A percentile compares a stretch with the other conserved stretches of the same genome.
phyloP scores from a whole-genome alignment of 2,329 filamentous ascomycete species.

The Paraconiothyrium sp. region DNA sequence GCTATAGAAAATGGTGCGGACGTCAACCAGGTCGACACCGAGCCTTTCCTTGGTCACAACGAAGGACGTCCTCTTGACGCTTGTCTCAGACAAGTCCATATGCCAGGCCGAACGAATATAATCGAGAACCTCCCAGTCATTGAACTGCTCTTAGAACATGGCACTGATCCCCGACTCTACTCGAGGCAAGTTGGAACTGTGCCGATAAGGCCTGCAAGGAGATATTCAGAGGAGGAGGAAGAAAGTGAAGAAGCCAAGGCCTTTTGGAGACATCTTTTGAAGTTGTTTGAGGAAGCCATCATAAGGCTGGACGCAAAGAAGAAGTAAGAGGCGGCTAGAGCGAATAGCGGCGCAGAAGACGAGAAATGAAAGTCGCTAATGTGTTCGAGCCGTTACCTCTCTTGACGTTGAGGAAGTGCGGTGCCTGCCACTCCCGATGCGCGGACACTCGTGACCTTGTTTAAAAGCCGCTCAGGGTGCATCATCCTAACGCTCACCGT shows the following conservation, averaged over 20 bases:
- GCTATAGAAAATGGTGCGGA: slow-evolving; percentile 18
- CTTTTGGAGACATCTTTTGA: slow-evolving; percentile 18
- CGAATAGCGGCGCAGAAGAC: too few species aligned
- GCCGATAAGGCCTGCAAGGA: slow-evolving; percentile 14
- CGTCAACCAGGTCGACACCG: slow-evolving; percentile 14
- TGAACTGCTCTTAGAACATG: slow-evolving; percentile 85
- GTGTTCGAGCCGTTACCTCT: too few species aligned
- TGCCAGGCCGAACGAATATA: slow-evolving; percentile 13
- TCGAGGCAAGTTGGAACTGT: not conserved
- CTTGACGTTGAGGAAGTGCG: too few species aligned
- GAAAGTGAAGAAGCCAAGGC: slow-evolving; percentile 12
- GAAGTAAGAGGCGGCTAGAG: not conserved
- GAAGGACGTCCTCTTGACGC: slow-evolving; percentile 20
- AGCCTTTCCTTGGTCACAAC: slow-evolving; percentile 10
- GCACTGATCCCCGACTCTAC: slow-evolving; percentile 75
- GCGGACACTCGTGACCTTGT: too few species aligned
- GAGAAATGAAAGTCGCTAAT: not conserved
- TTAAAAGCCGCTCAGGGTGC: too few species aligned
- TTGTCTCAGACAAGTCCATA: slow-evolving; percentile 13
- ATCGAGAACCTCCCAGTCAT: slow-evolving; percentile 64
- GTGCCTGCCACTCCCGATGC: too few species aligned
- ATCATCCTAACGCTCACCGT: too few species aligned
- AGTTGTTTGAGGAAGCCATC: slow-evolving; percentile 19
- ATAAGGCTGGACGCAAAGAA: slow-evolving; percentile 15
- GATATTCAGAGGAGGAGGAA: slow-evolving; percentile 1